Conservation (phyloP, 441 rosid genomes). For the Arabidopsis hybrid region DNA sequence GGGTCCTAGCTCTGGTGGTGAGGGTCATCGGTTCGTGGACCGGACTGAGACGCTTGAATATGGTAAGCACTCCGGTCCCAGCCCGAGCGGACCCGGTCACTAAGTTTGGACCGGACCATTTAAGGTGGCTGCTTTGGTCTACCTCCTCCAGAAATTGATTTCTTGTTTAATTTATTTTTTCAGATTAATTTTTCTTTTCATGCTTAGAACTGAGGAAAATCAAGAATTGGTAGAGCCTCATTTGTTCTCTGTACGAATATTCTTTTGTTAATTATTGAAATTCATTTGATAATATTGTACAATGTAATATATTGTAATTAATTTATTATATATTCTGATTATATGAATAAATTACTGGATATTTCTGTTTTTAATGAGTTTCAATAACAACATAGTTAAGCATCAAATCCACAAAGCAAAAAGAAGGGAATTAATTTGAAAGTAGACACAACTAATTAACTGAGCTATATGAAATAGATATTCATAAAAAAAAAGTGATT, state of each 20-base stretch:
- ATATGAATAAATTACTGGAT: neutral
- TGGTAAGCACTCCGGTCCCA: conserved; percentile 55
- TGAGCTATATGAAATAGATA: too few relatives aligned
- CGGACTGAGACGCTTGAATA: conserved; percentile 40
- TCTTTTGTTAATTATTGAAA: conserved; percentile 18
- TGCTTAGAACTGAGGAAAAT: neutral
- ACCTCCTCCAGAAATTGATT: neutral
- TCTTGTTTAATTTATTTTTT: neutral
- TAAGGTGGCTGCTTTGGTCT: neutral
- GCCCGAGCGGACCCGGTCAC: conserved; percentile 61
- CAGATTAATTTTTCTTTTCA: neutral
- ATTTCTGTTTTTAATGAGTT: neutral
- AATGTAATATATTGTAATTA: neutral
- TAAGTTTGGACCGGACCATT: conserved; percentile 18
- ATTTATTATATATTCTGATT: conserved; percentile 10
- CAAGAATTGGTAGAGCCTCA: conserved; percentile 17
- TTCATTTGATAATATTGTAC: neutral
- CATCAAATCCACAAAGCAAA: too few relatives aligned
- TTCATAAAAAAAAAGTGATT: too few relatives aligned
- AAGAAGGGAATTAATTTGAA: too few relatives aligned
- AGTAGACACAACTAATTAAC: too few relatives aligned
- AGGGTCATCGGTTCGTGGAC: conserved; percentile 50
- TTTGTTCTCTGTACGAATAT: neutral
- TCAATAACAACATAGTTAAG: too few relatives aligned
- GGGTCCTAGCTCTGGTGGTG: conserved; percentile 77